A percentile compares a stretch with the other conserved stretches of the same genome.
These are phyloP conservation scores for Plasmopara halstedii DNA, from an alignment of 352 stramenopile species.

Conservation along the genomic window DNA sequence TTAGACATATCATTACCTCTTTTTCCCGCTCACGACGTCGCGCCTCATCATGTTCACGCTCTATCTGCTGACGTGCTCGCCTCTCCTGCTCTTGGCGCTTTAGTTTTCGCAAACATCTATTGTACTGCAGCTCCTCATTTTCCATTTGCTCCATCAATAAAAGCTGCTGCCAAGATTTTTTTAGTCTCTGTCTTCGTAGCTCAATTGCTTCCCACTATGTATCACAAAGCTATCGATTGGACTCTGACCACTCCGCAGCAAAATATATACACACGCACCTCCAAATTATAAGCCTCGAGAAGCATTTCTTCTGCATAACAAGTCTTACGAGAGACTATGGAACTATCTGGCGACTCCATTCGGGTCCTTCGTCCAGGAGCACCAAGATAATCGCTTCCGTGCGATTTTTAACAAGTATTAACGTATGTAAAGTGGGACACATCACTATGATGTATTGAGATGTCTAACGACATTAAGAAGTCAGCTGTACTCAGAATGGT, in stretches of 20 bases:
- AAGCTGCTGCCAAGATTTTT: slow-evolving; percentile 48
- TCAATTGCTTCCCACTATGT: slow-evolving; percentile 59
- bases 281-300: slow-evolving; percentile 50
- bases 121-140: slow-evolving; percentile 37
- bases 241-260: no score
- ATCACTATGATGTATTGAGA: not conserved
- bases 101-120: slow-evolving; percentile 16
- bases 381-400: not conserved
- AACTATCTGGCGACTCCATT: slow-evolving; percentile 23
- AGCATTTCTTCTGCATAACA: slow-evolving; percentile 42
- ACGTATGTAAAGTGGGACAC: slow-evolving; percentile 7
- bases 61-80: slow-evolving; percentile 1
- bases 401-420: slow-evolving; percentile 7
- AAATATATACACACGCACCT: slow-evolving; percentile 38
- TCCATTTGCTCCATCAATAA: slow-evolving; percentile 45
- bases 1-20: not conserved
- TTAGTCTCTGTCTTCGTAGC: slow-evolving; percentile 41
- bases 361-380: not conserved
- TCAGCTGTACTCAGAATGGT: slow-evolving; percentile 21
- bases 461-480: slow-evolving; percentile 11
- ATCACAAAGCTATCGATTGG: not conserved
- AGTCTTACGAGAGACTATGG: slow-evolving; percentile 3
- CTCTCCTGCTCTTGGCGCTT: slow-evolving; percentile 17
- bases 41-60: slow-evolving; percentile 13
- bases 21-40: slow-evolving; percentile 8